Evolutionary conservation across 805 yeast species (phyloP), one percentile per base, ranked within the genome.

Genomic region (Barnettozyma wickerhamii): DNA sequence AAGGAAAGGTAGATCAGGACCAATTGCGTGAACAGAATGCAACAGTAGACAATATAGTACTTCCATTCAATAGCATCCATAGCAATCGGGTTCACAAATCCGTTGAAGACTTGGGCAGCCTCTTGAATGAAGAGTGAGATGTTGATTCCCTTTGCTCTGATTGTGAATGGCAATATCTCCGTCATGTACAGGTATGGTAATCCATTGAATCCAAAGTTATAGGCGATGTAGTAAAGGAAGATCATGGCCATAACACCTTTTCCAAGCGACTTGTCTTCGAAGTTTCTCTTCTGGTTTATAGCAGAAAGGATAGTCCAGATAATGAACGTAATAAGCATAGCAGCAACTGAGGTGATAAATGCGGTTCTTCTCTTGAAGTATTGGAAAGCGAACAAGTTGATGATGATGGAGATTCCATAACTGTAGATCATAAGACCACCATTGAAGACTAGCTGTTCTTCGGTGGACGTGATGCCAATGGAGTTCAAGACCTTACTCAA

Each of bases 241-340:
- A 74, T 68, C 70, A 74, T 66, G 5, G 72, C 73, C 48, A 65
- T 62, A 14, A 71, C 75, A 40, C 72, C 77, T 41, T 60, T 58
- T 30, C 68, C 71, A 26, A 65, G 52, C 3, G 56, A 15, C 41
- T 68, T 68, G 41, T 71, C 61, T 40, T 58, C 51, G 48, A 66
- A 68, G 47, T 65, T 42, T 29, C 63, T 52, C 46, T 70, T 52
- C 45, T 64, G 69, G 51, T 66, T 68, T 31, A 63, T 47, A 1
- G 77, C 77, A 17, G 79, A 71, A 20, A 69, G 52, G 4, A 56
- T 49, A 1, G 77, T 72, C 68, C 72, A 67, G 32, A 68, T 59
- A 15, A 65, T 51, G 49, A 52, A 70, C 28, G 63, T 49, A 9
- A 60, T 29, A 41, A 61, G 46, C 68, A 71, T 68, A 27, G 58